Evolutionary conservation across 495 filamentous ascomycete genomes (phyloP), one percentile per base, ranked within the genome.

Genomic region (Hypoxylon cercidicola): DNA sequence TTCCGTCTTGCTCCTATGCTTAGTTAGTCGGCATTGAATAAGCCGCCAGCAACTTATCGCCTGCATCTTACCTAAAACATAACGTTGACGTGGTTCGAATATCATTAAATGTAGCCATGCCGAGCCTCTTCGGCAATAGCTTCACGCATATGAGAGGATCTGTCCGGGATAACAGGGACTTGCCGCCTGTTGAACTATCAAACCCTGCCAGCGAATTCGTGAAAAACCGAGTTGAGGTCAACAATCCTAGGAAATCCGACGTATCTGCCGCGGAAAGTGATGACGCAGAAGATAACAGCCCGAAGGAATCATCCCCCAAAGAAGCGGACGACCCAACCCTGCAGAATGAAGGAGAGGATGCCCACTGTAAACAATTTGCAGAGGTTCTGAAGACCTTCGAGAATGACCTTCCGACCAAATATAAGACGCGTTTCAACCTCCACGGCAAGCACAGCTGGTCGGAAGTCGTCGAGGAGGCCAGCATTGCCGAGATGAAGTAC

Each of bases 401-500:
- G 12, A 10, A 47, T 25, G 44, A 23, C n/a, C 44, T 47, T 11
- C 44, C 44, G 11, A 28, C 5, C 44, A 47, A 47, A 19, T 47
- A 47, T 19, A 47, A 47, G 44, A 47, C 44, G 12, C 44, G 44
- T 25, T 47, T 47, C 21, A 47, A 47, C 21, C 44, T 47, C 25
- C 20, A 47, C 44, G 44, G 21, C 21, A 47, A 47, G 20, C 44
- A 47, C 21, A 28, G 12, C 21, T 47, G 44, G 44, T 3, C 3
- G 9, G 44, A 28, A 25, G 44, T 56, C 25, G 46, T 56, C 25
- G 44, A 30, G 4, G 53, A 56, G 46, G 53, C 53, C 4, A 28
- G 44, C 12, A 35, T 46, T 23, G 53, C 53, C 53, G 53, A 56
- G 25, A 56, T 56, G 15, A 56, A 56, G 40, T 56, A 56, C 15